Percentiles rank a stretch among this genome's conserved stretches.
Evolutionary conservation across 1,284 basidiomycete genomes (phyloP).

Genomic region (Sporisorium iseilematis-ciliati): DNA sequence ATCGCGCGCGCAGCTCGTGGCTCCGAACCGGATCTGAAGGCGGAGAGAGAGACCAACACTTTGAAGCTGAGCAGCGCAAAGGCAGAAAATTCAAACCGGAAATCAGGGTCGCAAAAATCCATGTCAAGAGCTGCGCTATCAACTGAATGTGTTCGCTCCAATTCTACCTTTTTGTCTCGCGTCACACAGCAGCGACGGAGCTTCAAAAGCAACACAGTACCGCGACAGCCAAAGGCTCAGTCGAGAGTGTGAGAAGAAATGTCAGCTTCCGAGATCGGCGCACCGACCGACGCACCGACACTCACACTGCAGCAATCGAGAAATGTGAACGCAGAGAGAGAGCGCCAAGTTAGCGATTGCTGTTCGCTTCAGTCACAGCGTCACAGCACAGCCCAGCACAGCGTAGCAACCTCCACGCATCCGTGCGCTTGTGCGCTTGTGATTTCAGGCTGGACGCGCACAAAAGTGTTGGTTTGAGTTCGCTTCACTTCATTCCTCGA

Average conservation of each 20-base stretch:
- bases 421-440: constrained; percentile 4
- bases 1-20: neutral
- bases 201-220: too few relatives aligned
- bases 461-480: constrained; percentile 6
- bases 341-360: neutral
- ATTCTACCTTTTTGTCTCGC: too few relatives aligned
- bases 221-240: neutral
- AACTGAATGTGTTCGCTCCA: neutral
- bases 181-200: too few relatives aligned
- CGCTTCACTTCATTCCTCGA: neutral
- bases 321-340: neutral
- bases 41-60: neutral
- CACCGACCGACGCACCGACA: constrained; percentile 5
- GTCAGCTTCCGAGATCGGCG: constrained; percentile 6
- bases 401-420: constrained; percentile 19
- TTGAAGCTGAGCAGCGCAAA: neutral
- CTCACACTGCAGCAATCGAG: neutral
- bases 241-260: too few relatives aligned
- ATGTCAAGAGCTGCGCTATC: neutral
- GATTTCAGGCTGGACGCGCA: neutral
- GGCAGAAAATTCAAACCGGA: neutral
- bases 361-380: neutral
- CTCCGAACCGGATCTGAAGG: neutral
- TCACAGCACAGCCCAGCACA: neutral
- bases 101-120: neutral